These are phyloP conservation scores for Aspergillus hortae DNA, from an alignment of 2,329 filamentous ascomycete genomes.

Conservation along the genomic window DNA sequence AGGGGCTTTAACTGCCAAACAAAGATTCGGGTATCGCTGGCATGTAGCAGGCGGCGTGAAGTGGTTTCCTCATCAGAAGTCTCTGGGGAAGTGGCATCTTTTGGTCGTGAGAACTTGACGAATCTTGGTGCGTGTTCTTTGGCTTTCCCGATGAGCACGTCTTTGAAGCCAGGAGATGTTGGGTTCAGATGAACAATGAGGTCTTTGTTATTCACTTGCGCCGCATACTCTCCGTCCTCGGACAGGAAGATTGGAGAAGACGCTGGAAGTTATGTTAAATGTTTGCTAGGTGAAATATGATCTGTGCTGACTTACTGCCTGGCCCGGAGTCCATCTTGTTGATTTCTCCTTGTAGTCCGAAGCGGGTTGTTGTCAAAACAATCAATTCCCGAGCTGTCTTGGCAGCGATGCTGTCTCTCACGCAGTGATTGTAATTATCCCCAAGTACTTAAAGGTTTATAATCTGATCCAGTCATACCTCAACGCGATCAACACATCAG, in stretches of 20 bases:
- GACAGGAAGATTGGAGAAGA: slow-evolving; percentile 22
- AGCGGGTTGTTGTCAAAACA: neutral
- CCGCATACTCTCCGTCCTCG: slow-evolving; percentile 28
- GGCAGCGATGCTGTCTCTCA: neutral
- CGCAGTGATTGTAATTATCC: too few relatives aligned
- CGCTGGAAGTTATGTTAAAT: slow-evolving; percentile 3
- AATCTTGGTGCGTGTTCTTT: slow-evolving; percentile 31
- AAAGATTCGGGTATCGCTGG: slow-evolving; percentile 32
- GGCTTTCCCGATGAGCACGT: slow-evolving; percentile 28
- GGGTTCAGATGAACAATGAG: slow-evolving; percentile 29
- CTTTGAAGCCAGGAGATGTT: slow-evolving; percentile 26
- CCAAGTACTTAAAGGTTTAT: too few relatives aligned
- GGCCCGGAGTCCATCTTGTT: slow-evolving; percentile 27
- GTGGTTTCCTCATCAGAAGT: slow-evolving; percentile 9
- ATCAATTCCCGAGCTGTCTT: neutral
- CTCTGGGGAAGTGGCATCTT: neutral
- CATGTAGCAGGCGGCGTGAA: slow-evolving; percentile 31
- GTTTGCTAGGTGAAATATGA: neutral
- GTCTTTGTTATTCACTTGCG: slow-evolving; percentile 30
- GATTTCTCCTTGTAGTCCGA: neutral
- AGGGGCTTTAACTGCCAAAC: slow-evolving; percentile 37
- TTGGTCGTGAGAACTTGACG: slow-evolving; percentile 27
- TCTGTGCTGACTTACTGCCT: slow-evolving; percentile 18
- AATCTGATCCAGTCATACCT: too few relatives aligned
- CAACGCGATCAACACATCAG: neutral